phyloP scores from a whole-genome alignment of 208 protist genomes.

The Trypanosoma avium region DNA sequence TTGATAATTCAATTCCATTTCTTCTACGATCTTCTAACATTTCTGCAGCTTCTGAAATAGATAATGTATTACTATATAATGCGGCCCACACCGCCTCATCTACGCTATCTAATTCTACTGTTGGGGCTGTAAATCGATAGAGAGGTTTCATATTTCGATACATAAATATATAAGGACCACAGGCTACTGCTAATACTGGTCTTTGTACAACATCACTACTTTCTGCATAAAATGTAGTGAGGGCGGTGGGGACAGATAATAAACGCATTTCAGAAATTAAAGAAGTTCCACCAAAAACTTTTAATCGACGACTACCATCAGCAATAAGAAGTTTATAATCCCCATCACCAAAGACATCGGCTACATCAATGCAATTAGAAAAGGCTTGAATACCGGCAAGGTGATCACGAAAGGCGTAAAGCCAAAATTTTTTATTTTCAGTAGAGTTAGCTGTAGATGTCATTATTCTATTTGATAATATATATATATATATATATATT shows the following conservation, averaged over 20 bases:
- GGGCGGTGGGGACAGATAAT: conserved; percentile 80
- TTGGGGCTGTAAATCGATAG: conserved; percentile 89
- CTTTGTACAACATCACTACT: conserved; percentile 30
- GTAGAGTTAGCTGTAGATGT: not conserved
- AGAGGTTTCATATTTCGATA: conserved; percentile 90
- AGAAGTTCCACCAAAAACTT: conserved; percentile 83
- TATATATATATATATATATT: no score
- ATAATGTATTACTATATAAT: conserved; percentile 32
- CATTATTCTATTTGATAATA: conserved; percentile 20
- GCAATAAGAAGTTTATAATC: conserved; percentile 94
- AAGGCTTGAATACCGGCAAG: conserved; percentile 81
- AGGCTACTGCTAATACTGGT: conserved; percentile 87
- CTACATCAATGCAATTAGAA: conserved; percentile 72
- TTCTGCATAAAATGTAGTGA: conserved; percentile 86
- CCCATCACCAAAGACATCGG: conserved; percentile 89
- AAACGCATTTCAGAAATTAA: conserved; percentile 80
- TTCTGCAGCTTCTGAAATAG: conserved; percentile 38
- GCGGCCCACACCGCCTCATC: conserved; percentile 70
- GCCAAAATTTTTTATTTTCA: conserved; percentile 78
- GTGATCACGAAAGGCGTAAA: conserved; percentile 90
- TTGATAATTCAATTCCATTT: conserved; percentile 56
- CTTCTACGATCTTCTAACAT: conserved; percentile 49
- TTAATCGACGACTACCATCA: conserved; percentile 73
- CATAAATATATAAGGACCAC: conserved; percentile 89
- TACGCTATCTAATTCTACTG: conserved; percentile 48